Conservation (phyloP, 2,329 filamentous ascomycete species). For the Colletotrichum endophyticum region DNA sequence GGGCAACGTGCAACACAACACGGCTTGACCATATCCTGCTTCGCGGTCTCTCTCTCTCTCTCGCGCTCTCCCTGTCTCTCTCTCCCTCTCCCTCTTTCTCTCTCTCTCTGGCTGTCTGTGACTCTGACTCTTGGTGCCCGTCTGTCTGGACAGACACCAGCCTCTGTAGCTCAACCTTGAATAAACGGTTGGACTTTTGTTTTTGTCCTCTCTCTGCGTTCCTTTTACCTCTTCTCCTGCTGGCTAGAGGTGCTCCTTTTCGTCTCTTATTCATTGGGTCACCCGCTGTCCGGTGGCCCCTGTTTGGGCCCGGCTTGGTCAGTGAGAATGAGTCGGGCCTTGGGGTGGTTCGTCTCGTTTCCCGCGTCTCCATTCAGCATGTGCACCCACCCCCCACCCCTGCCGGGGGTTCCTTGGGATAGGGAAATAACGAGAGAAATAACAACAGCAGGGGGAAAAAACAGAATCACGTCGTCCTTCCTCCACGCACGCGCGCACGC, state of each 20-base stretch:
- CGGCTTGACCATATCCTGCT: background rate
- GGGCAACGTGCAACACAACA: background rate
- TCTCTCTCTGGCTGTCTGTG: too few relatives aligned
- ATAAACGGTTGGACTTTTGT: slow-evolving; percentile 34
- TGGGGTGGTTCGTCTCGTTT: slow-evolving; percentile 12
- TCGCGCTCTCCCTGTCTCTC: too few relatives aligned
- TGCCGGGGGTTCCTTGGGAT: background rate
- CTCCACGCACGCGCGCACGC: background rate
- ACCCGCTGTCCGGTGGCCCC: background rate
- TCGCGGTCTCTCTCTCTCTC: too few relatives aligned
- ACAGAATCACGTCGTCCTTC: background rate
- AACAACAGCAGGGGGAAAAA: background rate
- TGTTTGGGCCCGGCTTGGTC: background rate
- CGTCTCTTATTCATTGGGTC: background rate
- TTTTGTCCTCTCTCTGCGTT: background rate
- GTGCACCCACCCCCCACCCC: background rate
- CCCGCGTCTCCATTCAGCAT: slow-evolving; percentile 1
- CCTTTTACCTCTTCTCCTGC: slow-evolving; percentile 22
- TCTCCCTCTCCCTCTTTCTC: too few relatives aligned
- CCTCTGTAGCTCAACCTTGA: slow-evolving; percentile 41
- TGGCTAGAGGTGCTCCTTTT: background rate
- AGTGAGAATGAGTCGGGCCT: background rate
- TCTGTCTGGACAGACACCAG: background rate
- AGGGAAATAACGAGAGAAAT: slow-evolving; percentile 3
- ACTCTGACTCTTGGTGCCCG: too few relatives aligned